Conservation (phyloP, 2,329 filamentous ascomycete genomes). For the Chaetomiaceae sp. region DNA sequence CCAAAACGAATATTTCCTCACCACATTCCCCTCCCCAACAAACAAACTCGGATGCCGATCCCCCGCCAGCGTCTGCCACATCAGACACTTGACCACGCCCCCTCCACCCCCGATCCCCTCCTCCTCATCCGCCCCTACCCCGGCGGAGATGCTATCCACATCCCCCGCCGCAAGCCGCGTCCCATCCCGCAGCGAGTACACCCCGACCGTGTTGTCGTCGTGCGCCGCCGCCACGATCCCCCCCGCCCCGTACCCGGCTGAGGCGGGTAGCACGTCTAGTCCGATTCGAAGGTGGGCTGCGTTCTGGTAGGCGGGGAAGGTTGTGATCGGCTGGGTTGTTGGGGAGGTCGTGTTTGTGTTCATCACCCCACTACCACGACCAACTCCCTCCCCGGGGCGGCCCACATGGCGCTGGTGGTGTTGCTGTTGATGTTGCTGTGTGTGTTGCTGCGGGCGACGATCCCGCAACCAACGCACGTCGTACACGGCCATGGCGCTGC, state of each 20-base stretch:
- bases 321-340: slow-evolving; percentile 38
- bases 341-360: slow-evolving; percentile 29
- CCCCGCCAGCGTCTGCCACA: slow-evolving; percentile 42
- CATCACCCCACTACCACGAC: background rate
- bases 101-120: slow-evolving; percentile 10
- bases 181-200: slow-evolving; percentile 49
- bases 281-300: slow-evolving; percentile 43
- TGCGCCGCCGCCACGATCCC: slow-evolving; percentile 52
- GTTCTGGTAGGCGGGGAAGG: slow-evolving; percentile 51
- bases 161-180: slow-evolving; percentile 29
- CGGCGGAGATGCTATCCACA: too few species aligned
- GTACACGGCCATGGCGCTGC: slow-evolving; percentile 48
- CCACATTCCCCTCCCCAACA: slow-evolving; percentile 33
- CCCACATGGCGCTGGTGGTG: background rate
- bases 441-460: slow-evolving; percentile 3
- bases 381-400: background rate
- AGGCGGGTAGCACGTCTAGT: slow-evolving; percentile 40
- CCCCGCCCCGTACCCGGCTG: slow-evolving; percentile 32
- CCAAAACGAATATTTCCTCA: slow-evolving; percentile 43
- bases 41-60: slow-evolving; percentile 46
- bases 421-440: background rate
- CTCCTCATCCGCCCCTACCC: slow-evolving; percentile 21
- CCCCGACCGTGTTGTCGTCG: slow-evolving; percentile 40
- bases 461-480: slow-evolving; percentile 45
- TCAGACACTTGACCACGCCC: slow-evolving; percentile 38